These are phyloP conservation scores for Nicotiana obtusifolia DNA, from an alignment of 257 asterid genomes.

Conservation along the genomic window DNA sequence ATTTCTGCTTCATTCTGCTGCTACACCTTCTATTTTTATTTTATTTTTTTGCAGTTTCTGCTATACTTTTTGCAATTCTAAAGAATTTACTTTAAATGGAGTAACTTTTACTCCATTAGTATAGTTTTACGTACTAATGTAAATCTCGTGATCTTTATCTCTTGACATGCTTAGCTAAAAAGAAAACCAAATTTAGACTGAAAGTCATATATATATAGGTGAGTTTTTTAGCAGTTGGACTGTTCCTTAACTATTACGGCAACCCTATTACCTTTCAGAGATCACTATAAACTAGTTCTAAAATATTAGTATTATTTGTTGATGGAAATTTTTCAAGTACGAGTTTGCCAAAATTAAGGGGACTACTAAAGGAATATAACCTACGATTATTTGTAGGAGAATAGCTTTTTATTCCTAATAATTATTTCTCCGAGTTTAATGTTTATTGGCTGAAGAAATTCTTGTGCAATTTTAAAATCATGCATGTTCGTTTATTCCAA, in stretches of 20 bases:
- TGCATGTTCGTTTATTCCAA: too few relatives aligned
- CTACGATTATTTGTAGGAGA: background rate
- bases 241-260: background rate
- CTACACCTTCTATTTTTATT: too few relatives aligned
- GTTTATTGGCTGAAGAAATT: too few relatives aligned
- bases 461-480: too few relatives aligned
- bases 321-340: background rate
- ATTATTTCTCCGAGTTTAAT: too few relatives aligned
- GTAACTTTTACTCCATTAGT: too few relatives aligned
- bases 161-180: background rate
- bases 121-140: background rate
- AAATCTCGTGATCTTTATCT: background rate
- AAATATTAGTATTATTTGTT: background rate
- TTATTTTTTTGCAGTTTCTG: too few relatives aligned
- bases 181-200: background rate
- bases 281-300: background rate
- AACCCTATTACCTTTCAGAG: background rate
- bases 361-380: background rate
- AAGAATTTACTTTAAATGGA: too few relatives aligned
- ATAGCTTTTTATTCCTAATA: too few relatives aligned
- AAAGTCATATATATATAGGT: background rate
- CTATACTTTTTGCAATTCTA: too few relatives aligned
- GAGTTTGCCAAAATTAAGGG: background rate
- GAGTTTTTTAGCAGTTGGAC: background rate
- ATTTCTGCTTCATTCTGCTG: too few relatives aligned